These are phyloP conservation scores for Tarenaya hassleriana DNA, from an alignment of 345 rosid species.

Conservation along the genomic window DNA sequence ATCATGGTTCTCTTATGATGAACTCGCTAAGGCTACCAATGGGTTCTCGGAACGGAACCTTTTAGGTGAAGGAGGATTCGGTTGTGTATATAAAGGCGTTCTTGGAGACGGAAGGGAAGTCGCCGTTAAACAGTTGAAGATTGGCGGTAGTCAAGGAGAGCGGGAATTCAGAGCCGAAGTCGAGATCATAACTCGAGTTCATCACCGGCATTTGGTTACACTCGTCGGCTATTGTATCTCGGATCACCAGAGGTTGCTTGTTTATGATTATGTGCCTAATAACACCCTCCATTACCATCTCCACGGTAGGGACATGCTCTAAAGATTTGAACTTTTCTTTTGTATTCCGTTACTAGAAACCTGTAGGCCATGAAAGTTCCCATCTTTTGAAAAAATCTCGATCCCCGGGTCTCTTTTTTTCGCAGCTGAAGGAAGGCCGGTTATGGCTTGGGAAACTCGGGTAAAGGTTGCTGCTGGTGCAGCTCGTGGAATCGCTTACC, in stretches of 20 bases:
- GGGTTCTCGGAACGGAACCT: slow-evolving; percentile 55
- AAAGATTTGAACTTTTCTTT: too few relatives aligned
- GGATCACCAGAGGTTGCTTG: slow-evolving; percentile 59
- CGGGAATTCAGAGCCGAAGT: slow-evolving; percentile 83
- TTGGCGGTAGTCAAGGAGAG: slow-evolving; percentile 81
- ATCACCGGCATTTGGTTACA: slow-evolving; percentile 81
- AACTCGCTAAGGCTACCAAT: slow-evolving; percentile 54
- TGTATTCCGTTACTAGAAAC: too few relatives aligned
- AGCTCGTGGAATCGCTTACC: slow-evolving; percentile 78
- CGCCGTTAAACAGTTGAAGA: slow-evolving; percentile 76
- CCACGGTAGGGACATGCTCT: slow-evolving; percentile 40
- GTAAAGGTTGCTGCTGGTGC: slow-evolving; percentile 73
- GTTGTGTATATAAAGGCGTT: slow-evolving; percentile 72
- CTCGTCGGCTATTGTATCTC: slow-evolving; percentile 75
- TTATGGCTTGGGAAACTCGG: slow-evolving; percentile 62
- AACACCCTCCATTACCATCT: slow-evolving; percentile 70
- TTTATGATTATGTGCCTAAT: slow-evolving; percentile 62
- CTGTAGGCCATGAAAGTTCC: too few relatives aligned
- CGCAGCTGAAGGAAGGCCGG: slow-evolving; percentile 49
- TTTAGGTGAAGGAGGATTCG: slow-evolving; percentile 86
- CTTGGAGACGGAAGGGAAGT: slow-evolving; percentile 60
- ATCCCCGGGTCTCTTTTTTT: background rate
- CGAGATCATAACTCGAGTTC: slow-evolving; percentile 71
- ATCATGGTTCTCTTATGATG: slow-evolving; percentile 72
- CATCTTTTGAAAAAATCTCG: too few relatives aligned